Evolutionary conservation across 1,284 basidiomycete species (phyloP).

Genomic region (Austroboletus niveus): DNA sequence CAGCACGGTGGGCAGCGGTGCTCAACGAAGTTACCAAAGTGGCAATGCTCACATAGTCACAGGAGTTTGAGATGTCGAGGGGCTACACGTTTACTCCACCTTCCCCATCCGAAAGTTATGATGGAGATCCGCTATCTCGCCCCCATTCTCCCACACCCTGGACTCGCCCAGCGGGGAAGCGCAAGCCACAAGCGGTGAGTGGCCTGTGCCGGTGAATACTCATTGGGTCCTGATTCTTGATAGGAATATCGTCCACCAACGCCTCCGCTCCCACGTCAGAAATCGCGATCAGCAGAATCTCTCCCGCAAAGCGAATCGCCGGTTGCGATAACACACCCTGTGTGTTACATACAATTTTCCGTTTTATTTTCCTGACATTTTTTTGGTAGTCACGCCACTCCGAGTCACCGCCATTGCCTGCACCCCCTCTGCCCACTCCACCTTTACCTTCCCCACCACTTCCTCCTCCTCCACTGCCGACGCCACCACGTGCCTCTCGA

Average conservation of each 20-base stretch:
- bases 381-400: slow-evolving; percentile 28
- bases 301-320: slow-evolving; percentile 30
- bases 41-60: slow-evolving; percentile 31
- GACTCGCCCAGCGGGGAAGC: slow-evolving; percentile 25
- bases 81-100: slow-evolving; percentile 33
- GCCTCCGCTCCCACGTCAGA: slow-evolving; percentile 47
- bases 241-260: slow-evolving; percentile 57
- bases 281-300: slow-evolving; percentile 29
- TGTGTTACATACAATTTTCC: slow-evolving; percentile 9
- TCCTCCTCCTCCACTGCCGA: slow-evolving; percentile 28
- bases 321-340: slow-evolving; percentile 26
- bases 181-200: slow-evolving; percentile 37
- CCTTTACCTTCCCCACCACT: slow-evolving; percentile 26
- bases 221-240: slow-evolving; percentile 4
- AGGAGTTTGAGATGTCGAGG: slow-evolving; percentile 35
- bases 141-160: slow-evolving; percentile 35
- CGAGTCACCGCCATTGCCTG: slow-evolving; percentile 24
- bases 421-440: slow-evolving; percentile 18
- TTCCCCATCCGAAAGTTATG: slow-evolving; percentile 36
- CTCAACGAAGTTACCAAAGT: slow-evolving; percentile 28
- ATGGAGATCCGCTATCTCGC: slow-evolving; percentile 36
- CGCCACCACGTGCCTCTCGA: slow-evolving; percentile 29
- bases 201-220: neutral
- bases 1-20: slow-evolving; percentile 33
- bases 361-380: slow-evolving; percentile 3